phyloP scores from a whole-genome alignment of 805 yeast species.

The Teunomyces cretensis region DNA sequence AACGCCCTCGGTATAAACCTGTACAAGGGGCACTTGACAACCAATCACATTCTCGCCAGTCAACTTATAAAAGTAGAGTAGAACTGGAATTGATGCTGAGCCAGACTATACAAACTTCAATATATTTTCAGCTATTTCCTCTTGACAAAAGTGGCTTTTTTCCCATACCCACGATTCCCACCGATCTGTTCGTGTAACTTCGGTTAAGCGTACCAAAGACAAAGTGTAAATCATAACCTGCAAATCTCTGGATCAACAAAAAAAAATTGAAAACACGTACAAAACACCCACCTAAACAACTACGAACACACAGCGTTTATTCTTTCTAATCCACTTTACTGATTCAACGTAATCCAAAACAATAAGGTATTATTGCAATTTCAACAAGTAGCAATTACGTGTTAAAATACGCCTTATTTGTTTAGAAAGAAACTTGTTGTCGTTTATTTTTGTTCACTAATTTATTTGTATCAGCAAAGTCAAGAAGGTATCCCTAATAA shows the following conservation, averaged over 20 bases:
- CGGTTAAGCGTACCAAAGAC: slow-evolving; percentile 3
- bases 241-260: slow-evolving; percentile 3
- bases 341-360: neutral
- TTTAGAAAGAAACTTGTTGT: slow-evolving; percentile 2
- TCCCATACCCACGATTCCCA: neutral
- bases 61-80: neutral
- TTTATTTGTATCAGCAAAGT: neutral
- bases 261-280: slow-evolving; percentile 4
- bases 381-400: neutral
- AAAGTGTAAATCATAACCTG: slow-evolving; percentile 4
- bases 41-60: neutral
- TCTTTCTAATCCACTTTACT: neutral
- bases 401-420: neutral
- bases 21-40: neutral
- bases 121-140: too few species aligned
- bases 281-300: slow-evolving; percentile 2
- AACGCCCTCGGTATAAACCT: neutral
- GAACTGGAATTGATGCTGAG: too few species aligned
- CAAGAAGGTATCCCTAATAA: slow-evolving; percentile 3
- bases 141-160: too few species aligned
- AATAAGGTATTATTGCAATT: neutral
- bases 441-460: neutral
- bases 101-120: too few species aligned
- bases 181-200: neutral
- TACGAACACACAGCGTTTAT: neutral